Evolutionary conservation across 352 stramenopile species (phyloP), one percentile per base, ranked within the genome.

Genomic region (Pythium sp.): DNA sequence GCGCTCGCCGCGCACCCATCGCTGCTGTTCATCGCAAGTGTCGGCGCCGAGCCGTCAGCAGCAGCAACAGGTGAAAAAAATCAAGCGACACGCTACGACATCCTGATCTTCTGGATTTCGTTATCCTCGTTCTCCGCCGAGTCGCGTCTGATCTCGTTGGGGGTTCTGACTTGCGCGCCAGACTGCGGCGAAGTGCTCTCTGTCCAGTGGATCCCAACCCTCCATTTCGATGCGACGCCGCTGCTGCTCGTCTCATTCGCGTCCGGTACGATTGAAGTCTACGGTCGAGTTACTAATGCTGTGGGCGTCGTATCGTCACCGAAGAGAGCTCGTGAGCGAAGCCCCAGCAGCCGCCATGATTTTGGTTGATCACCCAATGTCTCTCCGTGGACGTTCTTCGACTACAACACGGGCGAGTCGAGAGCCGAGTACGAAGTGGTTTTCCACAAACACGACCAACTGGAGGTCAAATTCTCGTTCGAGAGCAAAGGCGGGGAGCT

Each of bases 71-170:
- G 12, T 4, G 26, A 9, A 7, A 3, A 34, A 11, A 72, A 64
- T 7, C 55, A 71, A 20, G 54, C 54, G 15, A 62, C 61, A 28
- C n/a, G n/a, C 8, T 78, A 84, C 64, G 85, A 93, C 70, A 80
- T 95, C 64, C 72, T 93, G 8, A 85, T 95, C 46, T 95, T 86
- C 64, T 95, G 87, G 87, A 76, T 95, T 43, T 93, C 86, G 2
- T 91, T 93, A 63, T 93, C 87, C 0, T 82, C 85, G 4, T 94
- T 95, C 68, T 90, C 82, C n/a, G 83, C 78, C 5, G 81, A 92
- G 47, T 89, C 83, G 22, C 73, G 87, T 9, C 72, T 95, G 26
- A 87, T 95, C 49, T 86, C 87, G 43, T 95, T 84, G 2, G 87
- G 87, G 2, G 86, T 93, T 5, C 65, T 95, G 28, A 72, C 77